Percentiles rank a stretch among this genome's conserved stretches.
These are phyloP conservation scores for Piper longum DNA, from an alignment of 164 flowering plant genomes.

Conservation along the genomic window DNA sequence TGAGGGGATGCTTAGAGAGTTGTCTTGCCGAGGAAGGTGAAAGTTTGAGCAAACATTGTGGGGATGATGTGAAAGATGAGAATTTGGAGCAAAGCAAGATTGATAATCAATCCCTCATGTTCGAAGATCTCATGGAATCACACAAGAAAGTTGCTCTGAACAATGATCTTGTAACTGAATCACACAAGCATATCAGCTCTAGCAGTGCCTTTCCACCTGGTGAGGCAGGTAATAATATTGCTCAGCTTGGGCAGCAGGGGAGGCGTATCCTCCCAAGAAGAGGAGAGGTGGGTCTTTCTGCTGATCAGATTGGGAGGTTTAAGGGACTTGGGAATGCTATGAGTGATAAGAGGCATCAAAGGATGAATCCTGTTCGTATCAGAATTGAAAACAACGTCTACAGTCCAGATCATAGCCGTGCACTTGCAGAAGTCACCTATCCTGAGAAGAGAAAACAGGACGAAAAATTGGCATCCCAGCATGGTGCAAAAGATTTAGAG, in stretches of 20 bases:
- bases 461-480: slow-evolving; percentile 82
- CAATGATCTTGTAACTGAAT: too few species aligned
- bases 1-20: slow-evolving; percentile 5
- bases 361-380: slow-evolving; percentile 98
- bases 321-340: slow-evolving; percentile 92
- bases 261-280: slow-evolving; percentile 84
- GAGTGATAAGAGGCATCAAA: slow-evolving; percentile 99
- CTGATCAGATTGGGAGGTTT: slow-evolving; percentile 89
- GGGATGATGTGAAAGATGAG: neutral
- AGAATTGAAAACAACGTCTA: slow-evolving; percentile 98
- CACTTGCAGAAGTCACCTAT: slow-evolving; percentile 83
- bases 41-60: slow-evolving; percentile 3
- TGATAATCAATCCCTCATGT: slow-evolving; percentile 30
- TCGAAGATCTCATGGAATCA: slow-evolving; percentile 63
- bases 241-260: slow-evolving; percentile 94
- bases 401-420: slow-evolving; percentile 92
- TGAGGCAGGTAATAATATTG: slow-evolving; percentile 90
- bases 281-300: slow-evolving; percentile 97
- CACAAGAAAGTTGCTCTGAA: slow-evolving; percentile 36
- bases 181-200: slow-evolving; percentile 60
- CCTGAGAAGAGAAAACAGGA: slow-evolving; percentile 90
- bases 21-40: slow-evolving; percentile 22
- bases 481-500: slow-evolving; percentile 74
- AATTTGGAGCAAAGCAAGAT: slow-evolving; percentile 15
- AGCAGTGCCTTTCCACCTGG: slow-evolving; percentile 98